Evolutionary conservation across 1,284 basidiomycete species (phyloP).

Genomic region (Erythrobasidium hasegawianum): DNA sequence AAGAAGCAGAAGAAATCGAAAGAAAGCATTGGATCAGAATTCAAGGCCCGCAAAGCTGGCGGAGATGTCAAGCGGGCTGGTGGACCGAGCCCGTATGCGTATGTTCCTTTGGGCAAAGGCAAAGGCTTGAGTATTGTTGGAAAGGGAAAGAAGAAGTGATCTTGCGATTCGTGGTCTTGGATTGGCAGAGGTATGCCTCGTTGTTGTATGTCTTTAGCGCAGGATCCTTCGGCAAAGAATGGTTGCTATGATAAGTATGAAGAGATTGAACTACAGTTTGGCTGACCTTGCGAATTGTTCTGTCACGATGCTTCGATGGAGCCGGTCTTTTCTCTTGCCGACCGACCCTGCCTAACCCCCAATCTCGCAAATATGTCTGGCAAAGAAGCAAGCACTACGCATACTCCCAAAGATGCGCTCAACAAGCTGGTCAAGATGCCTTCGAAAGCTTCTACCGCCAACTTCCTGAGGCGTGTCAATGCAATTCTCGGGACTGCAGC

Average conservation of each 20-base stretch:
- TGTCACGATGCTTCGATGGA: too few species aligned
- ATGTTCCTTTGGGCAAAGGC: conserved; percentile 54
- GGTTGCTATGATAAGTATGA: too few species aligned
- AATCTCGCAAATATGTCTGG: too few species aligned
- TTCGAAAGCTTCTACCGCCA: neutral
- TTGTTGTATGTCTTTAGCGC: conserved; percentile 5
- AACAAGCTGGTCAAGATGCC: conserved; percentile 22
- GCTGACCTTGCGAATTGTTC: too few species aligned
- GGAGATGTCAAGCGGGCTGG: conserved; percentile 85
- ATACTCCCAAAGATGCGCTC: conserved; percentile 3
- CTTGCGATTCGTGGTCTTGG: neutral
- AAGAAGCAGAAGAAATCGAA: conserved; percentile 58
- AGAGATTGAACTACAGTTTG: too few species aligned
- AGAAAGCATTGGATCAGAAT: conserved; percentile 73
- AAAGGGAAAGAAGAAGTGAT: conserved; percentile 26
- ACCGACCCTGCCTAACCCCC: too few species aligned
- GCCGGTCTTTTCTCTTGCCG: too few species aligned
- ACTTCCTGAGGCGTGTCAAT: conserved; percentile 39
- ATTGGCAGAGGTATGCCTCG: neutral
- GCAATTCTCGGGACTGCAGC: conserved; percentile 35
- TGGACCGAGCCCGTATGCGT: conserved; percentile 83
- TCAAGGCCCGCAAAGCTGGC: conserved; percentile 70
- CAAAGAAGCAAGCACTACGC: too few species aligned
- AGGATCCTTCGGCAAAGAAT: too few species aligned
- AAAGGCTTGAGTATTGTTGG: conserved; percentile 32